phyloP scores from a whole-genome alignment of 768 basidiomycete species.

The Russula compacta region DNA sequence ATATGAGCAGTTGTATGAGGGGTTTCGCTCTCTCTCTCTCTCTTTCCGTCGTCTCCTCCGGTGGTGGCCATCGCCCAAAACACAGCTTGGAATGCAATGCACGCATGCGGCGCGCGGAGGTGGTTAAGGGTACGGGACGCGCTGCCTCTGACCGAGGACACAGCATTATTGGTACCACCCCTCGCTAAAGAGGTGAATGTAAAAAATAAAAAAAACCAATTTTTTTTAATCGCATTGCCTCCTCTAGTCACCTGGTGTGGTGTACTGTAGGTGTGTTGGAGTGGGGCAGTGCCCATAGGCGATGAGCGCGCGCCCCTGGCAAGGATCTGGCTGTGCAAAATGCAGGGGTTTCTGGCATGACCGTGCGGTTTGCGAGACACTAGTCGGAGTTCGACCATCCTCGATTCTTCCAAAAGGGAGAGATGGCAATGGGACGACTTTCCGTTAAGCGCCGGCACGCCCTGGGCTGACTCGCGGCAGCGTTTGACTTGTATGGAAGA shows the following conservation, averaged over 20 bases:
- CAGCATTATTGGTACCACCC: neutral
- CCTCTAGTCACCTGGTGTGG: neutral
- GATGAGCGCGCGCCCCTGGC: neutral
- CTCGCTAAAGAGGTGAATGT: too few relatives aligned
- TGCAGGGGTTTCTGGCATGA: neutral
- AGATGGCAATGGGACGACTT: neutral
- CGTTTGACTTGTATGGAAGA: neutral
- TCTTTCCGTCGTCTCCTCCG: too few relatives aligned
- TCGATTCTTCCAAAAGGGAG: neutral
- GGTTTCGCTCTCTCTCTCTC: neutral
- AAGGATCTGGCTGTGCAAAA: constrained; percentile 2
- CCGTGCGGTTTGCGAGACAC: constrained; percentile 13
- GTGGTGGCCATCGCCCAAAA: too few relatives aligned
- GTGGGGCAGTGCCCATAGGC: neutral
- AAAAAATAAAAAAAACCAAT: too few relatives aligned
- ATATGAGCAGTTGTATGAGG: constrained; percentile 7
- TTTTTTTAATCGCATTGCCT: neutral
- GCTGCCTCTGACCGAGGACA: too few relatives aligned
- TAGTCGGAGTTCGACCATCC: constrained; percentile 14
- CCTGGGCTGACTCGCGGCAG: neutral
- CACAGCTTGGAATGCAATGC: too few relatives aligned
- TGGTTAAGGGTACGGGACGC: too few relatives aligned
- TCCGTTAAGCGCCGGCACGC: neutral
- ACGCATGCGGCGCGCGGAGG: too few relatives aligned
- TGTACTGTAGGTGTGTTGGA: constrained; percentile 5